Conservation (phyloP, 805 yeast genomes). For the Saccharomycopsis guyanensis region DNA sequence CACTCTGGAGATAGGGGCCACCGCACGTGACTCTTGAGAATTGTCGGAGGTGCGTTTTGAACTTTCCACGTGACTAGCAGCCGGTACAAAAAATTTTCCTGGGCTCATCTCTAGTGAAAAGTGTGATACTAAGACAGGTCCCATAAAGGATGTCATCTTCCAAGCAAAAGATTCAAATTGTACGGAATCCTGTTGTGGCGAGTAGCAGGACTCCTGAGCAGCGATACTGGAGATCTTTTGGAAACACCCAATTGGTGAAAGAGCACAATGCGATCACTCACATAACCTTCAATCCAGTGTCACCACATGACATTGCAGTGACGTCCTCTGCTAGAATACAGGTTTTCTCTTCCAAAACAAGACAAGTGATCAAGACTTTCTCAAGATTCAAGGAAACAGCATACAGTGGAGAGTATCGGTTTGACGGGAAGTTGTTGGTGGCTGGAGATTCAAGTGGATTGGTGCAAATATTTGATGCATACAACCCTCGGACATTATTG, state of each 20-base stretch:
- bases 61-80: too few relatives aligned
- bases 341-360: conserved; percentile 85
- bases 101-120: neutral
- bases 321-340: conserved; percentile 89
- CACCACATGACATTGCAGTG: conserved; percentile 89
- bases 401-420: conserved; percentile 82
- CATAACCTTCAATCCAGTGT: conserved; percentile 75
- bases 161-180: conserved; percentile 55
- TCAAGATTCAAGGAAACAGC: conserved; percentile 87
- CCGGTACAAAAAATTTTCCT: neutral
- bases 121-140: too few relatives aligned
- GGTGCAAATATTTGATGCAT: conserved; percentile 84
- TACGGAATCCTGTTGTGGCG: conserved; percentile 70
- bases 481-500: conserved; percentile 67
- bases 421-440: conserved; percentile 83
- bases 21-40: too few relatives aligned
- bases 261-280: conserved; percentile 90
- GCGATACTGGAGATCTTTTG: conserved; percentile 85
- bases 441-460: conserved; percentile 95
- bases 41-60: too few relatives aligned
- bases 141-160: conserved; percentile 74
- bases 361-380: conserved; percentile 83
- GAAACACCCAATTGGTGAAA: conserved; percentile 80
- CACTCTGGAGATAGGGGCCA: too few relatives aligned
- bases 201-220: conserved; percentile 87